A percentile compares a stretch with the other conserved stretches of the same genome.
These are phyloP conservation scores for Phytophthora pini DNA, from an alignment of 352 stramenopile species.

Conservation along the genomic window DNA sequence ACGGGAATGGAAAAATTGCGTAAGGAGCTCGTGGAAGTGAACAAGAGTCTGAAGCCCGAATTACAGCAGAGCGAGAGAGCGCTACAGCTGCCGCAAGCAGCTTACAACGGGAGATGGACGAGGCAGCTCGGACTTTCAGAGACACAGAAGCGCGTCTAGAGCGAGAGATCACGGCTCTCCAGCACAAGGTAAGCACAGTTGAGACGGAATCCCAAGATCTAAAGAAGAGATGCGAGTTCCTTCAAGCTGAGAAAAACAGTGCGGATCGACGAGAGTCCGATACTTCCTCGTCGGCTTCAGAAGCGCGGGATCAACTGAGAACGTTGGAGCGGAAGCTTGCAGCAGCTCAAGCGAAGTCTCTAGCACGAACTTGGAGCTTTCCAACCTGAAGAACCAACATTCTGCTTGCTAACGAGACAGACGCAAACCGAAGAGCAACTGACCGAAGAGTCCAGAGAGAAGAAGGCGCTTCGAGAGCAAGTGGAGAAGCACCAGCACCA, in stretches of 20 bases:
- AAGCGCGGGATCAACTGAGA: conserved; percentile 20
- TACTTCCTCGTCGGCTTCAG: conserved; percentile 6
- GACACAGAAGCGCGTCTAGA: conserved; percentile 23
- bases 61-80: conserved; percentile 10
- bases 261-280: conserved; percentile 5
- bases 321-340: conserved; percentile 20
- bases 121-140: conserved; percentile 17
- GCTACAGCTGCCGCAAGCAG: not conserved
- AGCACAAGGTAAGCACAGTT: conserved; percentile 19
- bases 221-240: conserved; percentile 11
- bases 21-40: conserved; percentile 16
- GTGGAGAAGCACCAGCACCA: conserved; percentile 31
- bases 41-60: conserved; percentile 3
- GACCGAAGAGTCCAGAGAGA: conserved; percentile 50
- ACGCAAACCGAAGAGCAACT: conserved; percentile 51
- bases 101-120: conserved; percentile 19
- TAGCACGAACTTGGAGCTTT: conserved; percentile 33
- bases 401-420: conserved; percentile 35
- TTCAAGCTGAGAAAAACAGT: conserved; percentile 22
- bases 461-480: conserved; percentile 45
- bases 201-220: conserved; percentile 20
- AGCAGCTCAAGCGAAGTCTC: conserved; percentile 20
- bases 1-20: conserved; percentile 22
- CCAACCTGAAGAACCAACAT: conserved; percentile 41
- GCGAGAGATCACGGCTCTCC: conserved; percentile 18